A percentile compares a stretch with the other conserved stretches of the same genome.
Evolutionary conservation across 768 basidiomycete genomes (phyloP).

Genomic region (Coprinopsis cinerea): DNA sequence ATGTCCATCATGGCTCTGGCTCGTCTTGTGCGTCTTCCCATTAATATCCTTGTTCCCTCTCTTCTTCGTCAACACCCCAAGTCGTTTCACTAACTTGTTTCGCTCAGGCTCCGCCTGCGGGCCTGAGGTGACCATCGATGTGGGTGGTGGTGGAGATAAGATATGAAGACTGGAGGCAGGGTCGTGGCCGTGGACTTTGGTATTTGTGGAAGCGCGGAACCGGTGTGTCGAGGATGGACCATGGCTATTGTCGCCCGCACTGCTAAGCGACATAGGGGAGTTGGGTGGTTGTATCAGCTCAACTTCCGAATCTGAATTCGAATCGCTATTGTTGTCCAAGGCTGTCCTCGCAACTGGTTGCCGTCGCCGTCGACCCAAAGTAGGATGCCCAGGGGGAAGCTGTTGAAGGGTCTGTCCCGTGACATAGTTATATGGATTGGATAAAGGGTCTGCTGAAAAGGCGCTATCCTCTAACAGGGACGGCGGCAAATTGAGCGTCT

Average conservation of each 20-base stretch:
- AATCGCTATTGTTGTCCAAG: conserved; percentile 6
- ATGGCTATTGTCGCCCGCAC: conserved; percentile 8
- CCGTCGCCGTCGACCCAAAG: conserved; percentile 20
- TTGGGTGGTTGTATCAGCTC: conserved; percentile 29
- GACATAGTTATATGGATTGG: conserved; percentile 36
- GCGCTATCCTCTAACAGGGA: conserved; percentile 44
- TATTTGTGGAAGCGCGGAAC: conserved; percentile 4
- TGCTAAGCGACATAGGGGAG: conserved; percentile 23
- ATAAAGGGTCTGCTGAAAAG: conserved; percentile 50
- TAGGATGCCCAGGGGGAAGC: conserved; percentile 26
- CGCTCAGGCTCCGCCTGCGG: conserved; percentile 10
- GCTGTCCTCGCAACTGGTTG: conserved; percentile 3
- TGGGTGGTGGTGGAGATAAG: conserved; percentile 4
- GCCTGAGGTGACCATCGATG: not conserved
- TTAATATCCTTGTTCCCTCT: not conserved
- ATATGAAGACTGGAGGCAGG: not conserved
- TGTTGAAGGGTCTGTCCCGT: conserved; percentile 23
- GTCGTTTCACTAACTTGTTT: conserved; percentile 8
- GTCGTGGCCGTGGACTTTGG: conserved; percentile 1
- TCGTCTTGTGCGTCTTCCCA: not conserved
- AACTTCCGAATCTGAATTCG: conserved; percentile 17
- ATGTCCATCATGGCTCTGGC: not conserved
- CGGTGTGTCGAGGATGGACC: too few relatives aligned
- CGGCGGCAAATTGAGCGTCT: conserved; percentile 20
- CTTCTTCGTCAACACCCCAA: conserved; percentile 11